Conservation (phyloP, 495 filamentous ascomycete genomes). For the Aspergillus sparsus region DNA sequence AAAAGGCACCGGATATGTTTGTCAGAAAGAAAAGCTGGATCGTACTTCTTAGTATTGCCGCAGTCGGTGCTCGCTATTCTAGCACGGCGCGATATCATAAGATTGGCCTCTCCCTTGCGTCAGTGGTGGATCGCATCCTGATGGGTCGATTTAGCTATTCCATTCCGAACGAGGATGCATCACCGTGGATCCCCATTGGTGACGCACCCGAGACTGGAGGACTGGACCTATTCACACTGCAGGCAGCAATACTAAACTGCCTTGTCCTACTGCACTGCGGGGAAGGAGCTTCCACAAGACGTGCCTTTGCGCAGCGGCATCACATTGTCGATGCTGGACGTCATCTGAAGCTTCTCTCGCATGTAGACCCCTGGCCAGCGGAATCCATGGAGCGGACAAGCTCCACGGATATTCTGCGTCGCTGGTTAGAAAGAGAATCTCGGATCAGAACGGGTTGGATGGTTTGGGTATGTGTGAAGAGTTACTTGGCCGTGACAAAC, state of each 20-base stretch:
- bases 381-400: background rate
- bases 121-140: background rate
- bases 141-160: background rate
- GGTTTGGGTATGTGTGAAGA: background rate
- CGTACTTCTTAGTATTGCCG: background rate
- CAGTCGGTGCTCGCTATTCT: background rate
- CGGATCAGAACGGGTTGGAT: background rate
- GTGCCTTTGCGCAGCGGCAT: background rate
- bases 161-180: background rate
- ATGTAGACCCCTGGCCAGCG: background rate
- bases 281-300: background rate
- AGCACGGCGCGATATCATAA: background rate
- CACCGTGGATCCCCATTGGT: background rate
- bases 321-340: background rate
- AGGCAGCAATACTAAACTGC: background rate
- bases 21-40: background rate
- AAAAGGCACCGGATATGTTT: background rate
- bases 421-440: background rate
- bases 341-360: background rate
- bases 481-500: background rate
- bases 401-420: background rate
- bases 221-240: background rate
- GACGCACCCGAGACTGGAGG: background rate
- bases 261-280: background rate
- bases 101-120: background rate